Base-by-base conservation (phyloP, 2,329 filamentous ascomycete genomes). In the Leptographium procerum region DNA sequence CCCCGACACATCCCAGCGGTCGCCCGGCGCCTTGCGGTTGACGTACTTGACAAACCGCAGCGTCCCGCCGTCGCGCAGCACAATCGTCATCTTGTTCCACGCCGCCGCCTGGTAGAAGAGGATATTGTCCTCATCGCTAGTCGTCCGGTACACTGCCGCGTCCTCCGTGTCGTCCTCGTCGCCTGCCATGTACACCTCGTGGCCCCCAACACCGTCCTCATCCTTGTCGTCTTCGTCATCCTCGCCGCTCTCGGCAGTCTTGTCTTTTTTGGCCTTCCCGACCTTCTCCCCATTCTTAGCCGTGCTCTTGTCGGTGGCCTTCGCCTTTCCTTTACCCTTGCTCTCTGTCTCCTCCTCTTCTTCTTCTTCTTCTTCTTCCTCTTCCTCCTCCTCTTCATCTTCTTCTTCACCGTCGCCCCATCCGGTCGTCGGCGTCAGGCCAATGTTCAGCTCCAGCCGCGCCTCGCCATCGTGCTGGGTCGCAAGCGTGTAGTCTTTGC, bases 1-100 rank as follows among this genome's bases (percentile, higher is more conserved):
- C 0, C 85, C 94, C 52, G 84, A 86, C 55, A 97, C 78, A 73
- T 99, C 94, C 90, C 91, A 97, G 50, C 94, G 80, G 72, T 97
- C 94, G 1, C 94, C 94, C 67, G 83, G 83, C 9, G 94, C 94
- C 55, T 80, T 82, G 60, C 79, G 79, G 71, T 88, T 95, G 26
- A 99, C 87, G 70, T 97, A 99, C 77, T 97, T 99, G 67, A 97
- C 91, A 69, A 99, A 99, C 70, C 89, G 86, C 68, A 99, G 77
- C 16, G 88, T 87, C 16, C 89, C 91, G 64, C 83, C 84, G 69
- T 99, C 94, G 59, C 94, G 82, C 64, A 97, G 75, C 34, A 97
- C 94, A 64, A 99, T 83, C 63, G 87, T 91, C 75, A 99, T 79
- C 63, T 88, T 89, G 71, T 97, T 97, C 94, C 94, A 99, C 19